phyloP scores from a whole-genome alignment of 345 rosid species.

The Citrus inodora region DNA sequence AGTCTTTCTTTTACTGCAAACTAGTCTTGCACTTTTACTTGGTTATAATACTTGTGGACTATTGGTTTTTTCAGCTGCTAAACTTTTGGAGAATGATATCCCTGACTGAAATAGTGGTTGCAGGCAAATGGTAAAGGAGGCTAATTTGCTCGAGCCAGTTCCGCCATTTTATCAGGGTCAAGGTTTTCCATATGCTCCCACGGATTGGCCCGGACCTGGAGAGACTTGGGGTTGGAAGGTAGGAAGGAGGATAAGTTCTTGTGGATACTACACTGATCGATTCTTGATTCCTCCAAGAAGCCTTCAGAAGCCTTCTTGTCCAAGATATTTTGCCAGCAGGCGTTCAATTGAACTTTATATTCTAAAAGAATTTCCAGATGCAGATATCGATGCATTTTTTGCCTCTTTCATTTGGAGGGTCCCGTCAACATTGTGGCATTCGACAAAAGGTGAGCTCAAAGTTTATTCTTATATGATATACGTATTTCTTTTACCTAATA shows the following conservation, averaged over 20 bases:
- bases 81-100: constrained; percentile 30
- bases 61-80: constrained; percentile 9
- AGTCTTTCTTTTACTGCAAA: neutral
- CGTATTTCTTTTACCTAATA: neutral
- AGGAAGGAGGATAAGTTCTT: constrained; percentile 52
- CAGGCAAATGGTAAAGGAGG: constrained; percentile 23
- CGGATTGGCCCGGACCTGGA: constrained; percentile 69
- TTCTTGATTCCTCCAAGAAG: constrained; percentile 52
- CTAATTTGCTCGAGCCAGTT: constrained; percentile 37
- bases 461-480: neutral
- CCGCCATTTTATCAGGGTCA: constrained; percentile 45
- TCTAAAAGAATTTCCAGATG: constrained; percentile 38
- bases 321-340: constrained; percentile 49
- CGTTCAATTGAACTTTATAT: constrained; percentile 49
- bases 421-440: constrained; percentile 40
- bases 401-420: constrained; percentile 74
- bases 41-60: neutral
- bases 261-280: constrained; percentile 57
- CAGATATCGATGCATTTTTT: constrained; percentile 58
- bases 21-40: neutral
- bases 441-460: constrained; percentile 35
- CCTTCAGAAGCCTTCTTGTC: constrained; percentile 21
- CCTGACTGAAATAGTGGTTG: constrained; percentile 16
- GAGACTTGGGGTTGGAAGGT: constrained; percentile 89
- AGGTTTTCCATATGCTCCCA: constrained; percentile 89